Conservation (phyloP, 2,329 filamentous ascomycete genomes). For the Aspergillus brunneoviolaceus region DNA sequence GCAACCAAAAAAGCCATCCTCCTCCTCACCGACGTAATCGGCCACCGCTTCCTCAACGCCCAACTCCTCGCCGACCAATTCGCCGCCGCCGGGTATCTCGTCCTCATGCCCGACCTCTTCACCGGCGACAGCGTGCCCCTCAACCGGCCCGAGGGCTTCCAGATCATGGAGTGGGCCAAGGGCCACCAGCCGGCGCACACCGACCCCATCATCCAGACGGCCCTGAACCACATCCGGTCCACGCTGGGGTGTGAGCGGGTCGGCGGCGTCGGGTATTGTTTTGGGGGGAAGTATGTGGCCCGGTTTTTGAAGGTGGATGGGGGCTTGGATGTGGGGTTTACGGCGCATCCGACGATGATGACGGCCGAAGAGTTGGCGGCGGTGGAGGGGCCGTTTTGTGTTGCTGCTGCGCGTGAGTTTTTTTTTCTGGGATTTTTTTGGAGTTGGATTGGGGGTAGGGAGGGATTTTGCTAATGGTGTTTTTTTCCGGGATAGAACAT, state of each 20-base stretch:
- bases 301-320: conserved; percentile 14
- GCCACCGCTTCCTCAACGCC: conserved; percentile 48
- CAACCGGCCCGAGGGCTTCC: conserved; percentile 52
- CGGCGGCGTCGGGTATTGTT: conserved; percentile 52
- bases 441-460: no score
- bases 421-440: background rate
- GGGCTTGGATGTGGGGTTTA: conserved; percentile 19
- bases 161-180: conserved; percentile 50
- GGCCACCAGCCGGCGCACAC: conserved; percentile 45
- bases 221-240: conserved; percentile 38
- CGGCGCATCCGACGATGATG: conserved; percentile 23
- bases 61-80: conserved; percentile 68
- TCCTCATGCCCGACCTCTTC: conserved; percentile 68
- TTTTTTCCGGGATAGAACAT: conserved; percentile 52
- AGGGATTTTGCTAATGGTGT: background rate
- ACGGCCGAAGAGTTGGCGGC: conserved; percentile 16
- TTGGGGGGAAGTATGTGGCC: conserved; percentile 53
- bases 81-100: conserved; percentile 67
- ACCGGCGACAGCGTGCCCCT: conserved; percentile 60
- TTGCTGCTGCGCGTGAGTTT: conserved; percentile 19
- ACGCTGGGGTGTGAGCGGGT: conserved; percentile 31
- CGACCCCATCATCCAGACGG: conserved; percentile 50
- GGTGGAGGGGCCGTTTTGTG: conserved; percentile 21
- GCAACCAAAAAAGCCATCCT: background rate
- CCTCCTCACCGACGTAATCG: conserved; percentile 5